Percentiles rank a stretch among this genome's conserved stretches.
Evolutionary conservation across 129 eudicot species (phyloP).

Genomic region (Chrysanthemum makinoi): DNA sequence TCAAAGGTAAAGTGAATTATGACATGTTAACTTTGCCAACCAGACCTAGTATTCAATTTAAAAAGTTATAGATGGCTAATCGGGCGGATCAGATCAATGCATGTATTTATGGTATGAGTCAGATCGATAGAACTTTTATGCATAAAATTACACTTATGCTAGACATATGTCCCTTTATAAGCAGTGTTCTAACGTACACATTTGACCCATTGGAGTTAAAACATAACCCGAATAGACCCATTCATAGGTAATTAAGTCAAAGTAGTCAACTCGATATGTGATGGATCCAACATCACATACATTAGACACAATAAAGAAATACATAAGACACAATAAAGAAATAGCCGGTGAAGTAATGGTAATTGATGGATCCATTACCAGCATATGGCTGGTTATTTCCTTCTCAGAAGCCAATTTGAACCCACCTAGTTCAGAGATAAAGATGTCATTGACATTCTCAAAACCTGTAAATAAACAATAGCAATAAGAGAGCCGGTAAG

Average conservation of each 20-base stretch:
- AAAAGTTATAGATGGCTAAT: neutral
- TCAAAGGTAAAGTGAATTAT: conserved; percentile 29
- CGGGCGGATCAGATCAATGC: neutral
- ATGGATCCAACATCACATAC: conserved; percentile 16
- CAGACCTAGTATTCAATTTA: neutral
- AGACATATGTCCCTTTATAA: neutral
- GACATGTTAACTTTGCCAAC: neutral
- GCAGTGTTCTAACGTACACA: neutral
- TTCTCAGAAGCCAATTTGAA: conserved; percentile 84
- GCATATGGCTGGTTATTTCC: conserved; percentile 62
- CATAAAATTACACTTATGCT: neutral
- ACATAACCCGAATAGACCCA: neutral
- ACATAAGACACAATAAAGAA: too few relatives aligned
- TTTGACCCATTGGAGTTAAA: neutral
- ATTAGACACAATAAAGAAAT: conserved; percentile 27
- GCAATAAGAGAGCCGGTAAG: neutral
- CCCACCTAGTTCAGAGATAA: conserved; percentile 82
- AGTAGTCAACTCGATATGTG: neutral
- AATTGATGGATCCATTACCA: too few relatives aligned
- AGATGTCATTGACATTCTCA: conserved; percentile 72
- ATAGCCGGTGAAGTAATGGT: too few relatives aligned
- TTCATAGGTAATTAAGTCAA: neutral
- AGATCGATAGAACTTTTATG: too few relatives aligned
- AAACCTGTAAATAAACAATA: conserved; percentile 48
- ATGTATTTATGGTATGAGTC: neutral